Evolutionary conservation across 345 rosid species (phyloP).

Genomic region (Turritis glabra): DNA sequence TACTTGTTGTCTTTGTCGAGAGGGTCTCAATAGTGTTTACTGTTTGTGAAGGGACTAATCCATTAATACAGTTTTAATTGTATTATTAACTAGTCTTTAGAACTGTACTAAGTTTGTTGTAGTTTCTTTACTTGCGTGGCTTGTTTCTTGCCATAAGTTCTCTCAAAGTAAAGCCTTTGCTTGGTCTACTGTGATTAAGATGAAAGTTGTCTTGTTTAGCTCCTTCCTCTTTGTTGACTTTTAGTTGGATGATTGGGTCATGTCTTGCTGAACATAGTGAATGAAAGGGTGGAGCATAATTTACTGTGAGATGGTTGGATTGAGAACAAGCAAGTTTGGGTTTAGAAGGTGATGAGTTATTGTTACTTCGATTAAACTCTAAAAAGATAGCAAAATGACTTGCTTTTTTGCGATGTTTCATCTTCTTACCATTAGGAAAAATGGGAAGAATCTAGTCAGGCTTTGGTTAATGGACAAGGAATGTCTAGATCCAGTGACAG

Average conservation of each 20-base stretch:
- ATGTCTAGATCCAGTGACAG: neutral
- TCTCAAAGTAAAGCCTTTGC: neutral
- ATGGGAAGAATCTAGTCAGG: neutral
- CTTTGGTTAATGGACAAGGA: too few relatives aligned
- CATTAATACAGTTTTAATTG: conserved; percentile 6
- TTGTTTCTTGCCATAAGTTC: conserved; percentile 19
- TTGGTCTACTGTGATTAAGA: conserved; percentile 18
- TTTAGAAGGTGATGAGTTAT: neutral
- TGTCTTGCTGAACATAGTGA: neutral
- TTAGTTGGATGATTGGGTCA: conserved; percentile 14
- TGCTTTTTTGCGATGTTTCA: neutral
- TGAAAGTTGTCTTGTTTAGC: neutral
- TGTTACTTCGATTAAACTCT: neutral
- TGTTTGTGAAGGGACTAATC: conserved; percentile 15
- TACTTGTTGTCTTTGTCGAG: conserved; percentile 12
- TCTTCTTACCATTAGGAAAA: neutral
- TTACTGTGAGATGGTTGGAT: neutral
- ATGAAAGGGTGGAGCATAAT: neutral
- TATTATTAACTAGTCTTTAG: conserved; percentile 19
- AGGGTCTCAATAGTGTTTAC: conserved; percentile 12
- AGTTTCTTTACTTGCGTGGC: conserved; percentile 30
- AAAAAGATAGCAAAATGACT: too few relatives aligned
- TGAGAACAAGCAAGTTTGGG: neutral
- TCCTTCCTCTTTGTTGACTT: conserved; percentile 26
- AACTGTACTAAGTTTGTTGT: conserved; percentile 25